Percentiles rank a stretch among this genome's conserved stretches.
phyloP scores from a whole-genome alignment of 179 eudicot genomes.

The Carnegiea gigantea region DNA sequence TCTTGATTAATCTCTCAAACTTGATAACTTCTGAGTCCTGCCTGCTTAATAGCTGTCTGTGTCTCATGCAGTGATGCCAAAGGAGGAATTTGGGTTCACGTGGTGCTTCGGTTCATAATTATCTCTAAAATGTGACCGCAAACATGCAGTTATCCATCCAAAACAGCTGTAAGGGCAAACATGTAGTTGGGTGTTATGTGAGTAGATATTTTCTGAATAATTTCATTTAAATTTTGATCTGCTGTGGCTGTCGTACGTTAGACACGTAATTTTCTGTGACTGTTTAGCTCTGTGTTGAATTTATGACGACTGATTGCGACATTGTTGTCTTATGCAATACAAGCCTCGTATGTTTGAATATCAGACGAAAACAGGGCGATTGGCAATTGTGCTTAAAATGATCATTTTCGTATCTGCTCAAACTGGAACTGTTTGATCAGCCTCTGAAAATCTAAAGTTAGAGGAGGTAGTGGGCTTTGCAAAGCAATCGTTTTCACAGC shows the following conservation, averaged over 20 bases:
- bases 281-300: neutral
- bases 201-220: neutral
- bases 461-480: neutral
- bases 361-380: neutral
- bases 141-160: no score
- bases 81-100: neutral
- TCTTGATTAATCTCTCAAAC: neutral
- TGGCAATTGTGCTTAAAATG: neutral
- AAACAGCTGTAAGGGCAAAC: neutral
- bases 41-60: neutral
- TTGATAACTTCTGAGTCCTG: neutral
- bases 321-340: neutral
- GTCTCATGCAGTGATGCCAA: slow-evolving; percentile 10
- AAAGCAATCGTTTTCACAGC: neutral
- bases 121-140: neutral
- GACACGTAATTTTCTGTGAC: neutral
- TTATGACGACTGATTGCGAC: neutral
- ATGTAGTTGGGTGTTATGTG: slow-evolving; percentile 1
- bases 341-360: neutral
- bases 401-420: neutral
- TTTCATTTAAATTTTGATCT: neutral
- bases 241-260: neutral
- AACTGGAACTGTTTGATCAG: neutral
- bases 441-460: neutral
- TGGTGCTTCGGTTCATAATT: neutral